Conservation (phyloP, 768 basidiomycete genomes). For the Boletus pseudopeckii region DNA sequence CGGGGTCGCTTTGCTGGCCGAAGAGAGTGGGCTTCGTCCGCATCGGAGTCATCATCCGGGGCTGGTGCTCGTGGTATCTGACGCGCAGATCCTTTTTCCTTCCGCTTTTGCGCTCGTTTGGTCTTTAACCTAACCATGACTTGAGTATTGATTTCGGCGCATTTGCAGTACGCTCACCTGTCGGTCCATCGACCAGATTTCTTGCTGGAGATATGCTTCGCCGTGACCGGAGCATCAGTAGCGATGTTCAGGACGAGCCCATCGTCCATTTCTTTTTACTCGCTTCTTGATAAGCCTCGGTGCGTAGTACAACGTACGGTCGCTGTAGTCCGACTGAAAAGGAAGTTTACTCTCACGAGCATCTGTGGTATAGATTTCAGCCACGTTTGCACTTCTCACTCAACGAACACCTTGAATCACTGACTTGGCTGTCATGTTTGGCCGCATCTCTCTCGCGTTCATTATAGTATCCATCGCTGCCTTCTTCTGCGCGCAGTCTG, state of each 20-base stretch:
- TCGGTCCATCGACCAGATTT: constrained; percentile 78
- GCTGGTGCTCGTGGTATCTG: constrained; percentile 13
- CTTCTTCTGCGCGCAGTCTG: constrained; percentile 67
- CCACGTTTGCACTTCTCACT: constrained; percentile 26
- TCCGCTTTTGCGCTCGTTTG: constrained; percentile 66
- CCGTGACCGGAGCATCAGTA: constrained; percentile 31
- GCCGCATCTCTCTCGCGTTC: constrained; percentile 58
- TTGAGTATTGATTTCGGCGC: neutral
- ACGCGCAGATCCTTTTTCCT: constrained; percentile 34
- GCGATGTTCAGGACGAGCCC: constrained; percentile 73
- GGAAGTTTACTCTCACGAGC: constrained; percentile 25
- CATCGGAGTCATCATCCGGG: constrained; percentile 18
- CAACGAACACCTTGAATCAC: neutral
- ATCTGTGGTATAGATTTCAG: neutral
- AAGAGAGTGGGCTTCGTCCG: constrained; percentile 17
- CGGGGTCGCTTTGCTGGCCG: constrained; percentile 51
- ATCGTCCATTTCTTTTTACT: constrained; percentile 53
- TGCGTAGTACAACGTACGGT: too few species aligned
- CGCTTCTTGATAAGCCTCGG: neutral
- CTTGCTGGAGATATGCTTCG: constrained; percentile 33
- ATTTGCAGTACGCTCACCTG: constrained; percentile 44
- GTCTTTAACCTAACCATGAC: constrained; percentile 57
- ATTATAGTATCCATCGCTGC: constrained; percentile 62
- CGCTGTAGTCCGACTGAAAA: constrained; percentile 7
- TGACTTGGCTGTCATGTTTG: constrained; percentile 42